Evolutionary conservation across 2,329 filamentous ascomycete genomes (phyloP), one percentile per base, ranked within the genome.

Genomic region (Aschersonia sp.): DNA sequence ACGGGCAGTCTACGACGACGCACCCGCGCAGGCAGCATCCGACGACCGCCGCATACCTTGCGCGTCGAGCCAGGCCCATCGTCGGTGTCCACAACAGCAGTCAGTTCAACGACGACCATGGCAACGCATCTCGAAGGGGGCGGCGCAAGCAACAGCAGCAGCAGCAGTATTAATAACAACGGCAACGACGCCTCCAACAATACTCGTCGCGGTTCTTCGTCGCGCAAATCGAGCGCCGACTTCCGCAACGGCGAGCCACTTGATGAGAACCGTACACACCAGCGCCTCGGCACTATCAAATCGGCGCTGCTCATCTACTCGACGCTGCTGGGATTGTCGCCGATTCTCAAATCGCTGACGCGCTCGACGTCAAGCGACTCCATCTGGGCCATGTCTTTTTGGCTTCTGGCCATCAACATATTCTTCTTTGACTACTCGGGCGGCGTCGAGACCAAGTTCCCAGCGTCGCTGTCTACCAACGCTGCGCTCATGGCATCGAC

Each of bases 351-450:
- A 64, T 95, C 89, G 1, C 76, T 98, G n/a, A 98, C 92, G 1
- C 78, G 77, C 45, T 95, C 89, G 5, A 97, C 90, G 5, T 90
- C 87, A 6, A 84, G 79, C 48, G 92, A 98, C 71, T 92, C 84
- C 42, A 98, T 98, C 61, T 98, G 92, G 92, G 87, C 92, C 49
- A 84, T 98, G 71, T 92, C 87, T 45, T 89, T 87, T 59, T 92
- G 88, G 81, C 74, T 98, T 43, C 78, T 98, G 52, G 78, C 85
- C 57, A 90, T 95, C 66, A 98, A 98, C 63, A 87, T 97, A 51
- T 94, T 95, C 66, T 95, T 94, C 62, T 97, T 95, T 60, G 92
- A 98, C 71, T 98, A 98, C 64, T 86, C 87, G 9, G 84, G 85
- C 41, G 76, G 77, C 35, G 66, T 78, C 29, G 71, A 70, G 30